Conservation (phyloP, 179 eudicot genomes). For the Beta corolliflora region DNA sequence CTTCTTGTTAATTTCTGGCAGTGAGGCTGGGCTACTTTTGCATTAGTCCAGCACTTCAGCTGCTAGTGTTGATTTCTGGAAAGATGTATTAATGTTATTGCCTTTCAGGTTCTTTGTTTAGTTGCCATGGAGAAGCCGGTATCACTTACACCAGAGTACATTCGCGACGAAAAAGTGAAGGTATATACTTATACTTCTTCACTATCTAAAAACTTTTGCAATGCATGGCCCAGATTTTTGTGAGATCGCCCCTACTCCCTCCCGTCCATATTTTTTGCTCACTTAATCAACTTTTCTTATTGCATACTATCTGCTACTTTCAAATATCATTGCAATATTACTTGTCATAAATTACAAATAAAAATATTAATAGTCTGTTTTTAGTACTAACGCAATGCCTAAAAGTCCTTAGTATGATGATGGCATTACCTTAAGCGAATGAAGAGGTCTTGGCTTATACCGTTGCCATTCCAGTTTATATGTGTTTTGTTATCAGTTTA, state of each 20-base stretch:
- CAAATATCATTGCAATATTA: background rate
- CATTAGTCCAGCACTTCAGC: background rate
- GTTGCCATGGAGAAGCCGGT: conserved; percentile 98
- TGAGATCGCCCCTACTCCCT: background rate
- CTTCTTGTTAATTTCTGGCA: background rate
- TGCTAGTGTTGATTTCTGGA: conserved; percentile 6
- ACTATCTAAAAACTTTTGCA: conserved; percentile 4
- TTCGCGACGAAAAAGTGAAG: conserved; percentile 99
- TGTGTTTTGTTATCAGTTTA: no score
- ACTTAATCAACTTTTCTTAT: background rate
- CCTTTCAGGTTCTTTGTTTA: conserved; percentile 86
- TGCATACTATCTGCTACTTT: background rate
- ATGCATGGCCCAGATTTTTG: background rate
- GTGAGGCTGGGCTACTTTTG: background rate
- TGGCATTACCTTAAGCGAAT: no score
- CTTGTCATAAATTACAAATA: background rate
- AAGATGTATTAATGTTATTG: background rate
- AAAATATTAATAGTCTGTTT: background rate
- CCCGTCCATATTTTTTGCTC: background rate
- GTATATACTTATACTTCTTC: conserved; percentile 32
- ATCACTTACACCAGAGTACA: conserved; percentile 88
- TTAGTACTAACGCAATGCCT: background rate
- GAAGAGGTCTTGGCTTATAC: no score
- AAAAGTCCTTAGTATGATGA: no score
- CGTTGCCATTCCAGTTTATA: no score